Base-by-base conservation (phyloP, 331 rosid genomes). In the Quercus tomentella region DNA sequence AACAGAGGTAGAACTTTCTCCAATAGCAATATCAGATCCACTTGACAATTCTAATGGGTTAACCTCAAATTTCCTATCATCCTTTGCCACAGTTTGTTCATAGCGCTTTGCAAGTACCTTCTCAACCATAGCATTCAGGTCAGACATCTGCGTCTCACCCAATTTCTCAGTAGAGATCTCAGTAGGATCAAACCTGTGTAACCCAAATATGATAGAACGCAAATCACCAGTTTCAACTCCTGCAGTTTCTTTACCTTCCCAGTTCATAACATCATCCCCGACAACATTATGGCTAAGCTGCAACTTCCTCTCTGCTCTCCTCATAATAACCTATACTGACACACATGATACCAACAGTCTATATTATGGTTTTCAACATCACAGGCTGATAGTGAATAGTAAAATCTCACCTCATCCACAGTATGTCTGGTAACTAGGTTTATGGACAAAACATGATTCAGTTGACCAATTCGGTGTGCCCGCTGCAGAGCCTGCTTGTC, bases 401-500 rank as follows among this genome's bases (percentile, higher is more conserved):
- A 25, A 81, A 71, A 78, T 82, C 85, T 74, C 86, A 93, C 99
- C 92, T 93, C 98, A 89, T 95, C 99, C 60, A 93, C 91, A 6
- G 96, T 86, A 74, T 18, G 85, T 76, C 88, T 87, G 26, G 96
- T 88, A 77, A 95, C 93, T 65, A 95, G 88, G 82, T 87, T 91
- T 76, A 95, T 87, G 10, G 94, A 83, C 83, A 95, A 78, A 37
- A 95, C 96, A 68, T 88, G 89, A 81, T 90, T 95, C 87, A 87
- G 71, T 88, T 95, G 99, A 72, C 97, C 99, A 76, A 95, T 95
- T 79, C 97, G 86, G 86, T 95, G 99, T 25, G 97, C 93, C 84
- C 99, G 84, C 89, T 95, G 98, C 84, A 93, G 79, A 72, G 97
- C 99, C 81, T 95, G 99, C 90, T 79, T 91, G 86, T 95, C 98